Evolutionary conservation across 257 asterid genomes (phyloP), one percentile per base, ranked within the genome.

Genomic region (Gentiana dahurica): DNA sequence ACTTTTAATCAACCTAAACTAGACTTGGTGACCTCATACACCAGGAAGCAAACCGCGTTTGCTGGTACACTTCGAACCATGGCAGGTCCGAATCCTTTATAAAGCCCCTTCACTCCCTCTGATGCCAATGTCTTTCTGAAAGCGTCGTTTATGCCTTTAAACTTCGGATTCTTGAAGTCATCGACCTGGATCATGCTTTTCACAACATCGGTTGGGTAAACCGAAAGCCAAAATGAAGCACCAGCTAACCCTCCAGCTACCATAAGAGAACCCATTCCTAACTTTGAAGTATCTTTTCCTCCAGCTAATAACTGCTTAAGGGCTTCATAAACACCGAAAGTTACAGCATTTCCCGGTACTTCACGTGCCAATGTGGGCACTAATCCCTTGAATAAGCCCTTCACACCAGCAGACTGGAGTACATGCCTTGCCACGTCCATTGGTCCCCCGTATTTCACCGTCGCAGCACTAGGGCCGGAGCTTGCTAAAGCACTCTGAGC

Each of bases 11-110:
- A 85, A 7, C 89, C 94, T 59, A 89, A 76, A 79, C 84, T 76
- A 51, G 94, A 79, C 76, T 77, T 76, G 1, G 83, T 78, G 49
- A 86, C 73, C 70, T 86, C 97, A 53, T 86, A 89, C 5, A 84
- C 95, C 83, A 89, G 68, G 81, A 89, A 89, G 69, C 93, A 81
- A 1, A 95, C 94, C 6, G 85, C 95, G 64, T 86, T 83, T 39
- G 95, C 95, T 6, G 97, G 95, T 60, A 89, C 73, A 15, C 97
- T 89, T 3, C 94, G 91, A 5, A 81, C 81, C 94, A 89, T 83
- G 54, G 93, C 95, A 4, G 94, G 95, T 33, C 86, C 94, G 59
- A 89, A 89, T 1, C 97, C 97, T 75, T 80, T 89, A 62, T 85
- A 89, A 8, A 89, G 73, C 24, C 97, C 97, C 50, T 81, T 83